Evolutionary conservation across 108 stramenopile species (phyloP).

Genomic region (Skeletonema tropicum): DNA sequence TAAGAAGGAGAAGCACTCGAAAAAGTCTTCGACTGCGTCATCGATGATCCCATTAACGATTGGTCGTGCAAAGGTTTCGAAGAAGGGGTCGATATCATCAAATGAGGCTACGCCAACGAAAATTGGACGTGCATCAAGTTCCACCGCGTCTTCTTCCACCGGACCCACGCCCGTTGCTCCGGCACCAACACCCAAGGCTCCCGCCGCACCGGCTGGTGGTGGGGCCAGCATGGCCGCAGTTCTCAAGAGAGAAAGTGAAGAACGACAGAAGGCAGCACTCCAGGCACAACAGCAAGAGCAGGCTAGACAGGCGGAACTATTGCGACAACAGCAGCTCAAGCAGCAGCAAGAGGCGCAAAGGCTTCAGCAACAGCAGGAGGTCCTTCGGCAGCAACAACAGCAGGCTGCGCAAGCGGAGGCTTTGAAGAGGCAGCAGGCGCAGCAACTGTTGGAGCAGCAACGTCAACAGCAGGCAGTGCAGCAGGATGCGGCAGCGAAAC

Average conservation of each 20-base stretch:
- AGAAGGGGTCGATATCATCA: conserved; percentile 20
- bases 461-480: conserved; percentile 61
- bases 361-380: conserved; percentile 58
- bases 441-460: conserved; percentile 51
- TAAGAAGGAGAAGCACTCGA: conserved; percentile 55
- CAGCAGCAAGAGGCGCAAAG: conserved; percentile 64
- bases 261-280: conserved; percentile 78
- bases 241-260: conserved; percentile 86
- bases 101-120: conserved; percentile 51
- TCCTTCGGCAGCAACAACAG: conserved; percentile 52
- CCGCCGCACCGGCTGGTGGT: conserved; percentile 49
- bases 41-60: conserved; percentile 89
- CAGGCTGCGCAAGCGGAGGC: conserved; percentile 55
- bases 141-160: conserved; percentile 40
- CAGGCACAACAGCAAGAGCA: conserved; percentile 65
- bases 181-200: conserved; percentile 46
- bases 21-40: conserved; percentile 47
- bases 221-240: conserved; percentile 90
- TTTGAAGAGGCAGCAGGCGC: conserved; percentile 67
- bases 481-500: conserved; percentile 53
- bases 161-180: conserved; percentile 51
- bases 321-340: conserved; percentile 65
- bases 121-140: conserved; percentile 20
- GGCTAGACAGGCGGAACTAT: conserved; percentile 65
- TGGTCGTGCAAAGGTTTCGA: conserved; percentile 74